These are phyloP conservation scores for Flueggea neowawraea DNA, from an alignment of 441 rosid species.

Conservation along the genomic window DNA sequence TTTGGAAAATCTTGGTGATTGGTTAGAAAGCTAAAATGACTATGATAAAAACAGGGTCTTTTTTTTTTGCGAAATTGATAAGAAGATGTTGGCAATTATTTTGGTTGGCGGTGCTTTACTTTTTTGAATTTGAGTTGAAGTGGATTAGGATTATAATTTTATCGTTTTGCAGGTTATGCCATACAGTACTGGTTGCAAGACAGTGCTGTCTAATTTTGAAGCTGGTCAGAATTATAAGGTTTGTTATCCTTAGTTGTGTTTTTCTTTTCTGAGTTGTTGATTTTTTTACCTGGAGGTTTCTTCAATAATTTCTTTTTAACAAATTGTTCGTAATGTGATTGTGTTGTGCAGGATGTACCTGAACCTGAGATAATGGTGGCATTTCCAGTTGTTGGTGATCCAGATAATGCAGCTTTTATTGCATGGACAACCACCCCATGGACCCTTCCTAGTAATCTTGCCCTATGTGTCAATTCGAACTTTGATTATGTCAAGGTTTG, in stretches of 20 bases:
- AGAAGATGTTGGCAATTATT: no score
- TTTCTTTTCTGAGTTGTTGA: background rate
- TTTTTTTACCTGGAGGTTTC: background rate
- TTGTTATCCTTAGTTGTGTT: constrained; percentile 4
- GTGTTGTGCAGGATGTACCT: constrained; percentile 54
- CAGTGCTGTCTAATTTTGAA: constrained; percentile 92
- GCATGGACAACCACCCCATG: constrained; percentile 99
- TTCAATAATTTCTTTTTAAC: background rate
- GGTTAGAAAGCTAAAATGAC: no score
- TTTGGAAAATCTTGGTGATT: no score
- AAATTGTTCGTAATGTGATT: background rate
- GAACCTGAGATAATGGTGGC: constrained; percentile 89
- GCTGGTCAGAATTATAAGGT: constrained; percentile 91
- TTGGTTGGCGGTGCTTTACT: no score
- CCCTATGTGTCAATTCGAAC: constrained; percentile 84
- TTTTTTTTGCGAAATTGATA: no score
- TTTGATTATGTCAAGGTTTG: constrained; percentile 76
- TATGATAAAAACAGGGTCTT: no score
- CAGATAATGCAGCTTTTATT: constrained; percentile 79
- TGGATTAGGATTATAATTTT: background rate
- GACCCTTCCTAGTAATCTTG: constrained; percentile 99
- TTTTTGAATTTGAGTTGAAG: no score
- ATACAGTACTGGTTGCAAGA: constrained; percentile 93
- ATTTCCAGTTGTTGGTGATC: constrained; percentile 83
- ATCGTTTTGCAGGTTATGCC: constrained; percentile 82